These are phyloP conservation scores for Macrophomina phaseolina DNA, from an alignment of 2,329 filamentous ascomycete species.

Conservation along the genomic window DNA sequence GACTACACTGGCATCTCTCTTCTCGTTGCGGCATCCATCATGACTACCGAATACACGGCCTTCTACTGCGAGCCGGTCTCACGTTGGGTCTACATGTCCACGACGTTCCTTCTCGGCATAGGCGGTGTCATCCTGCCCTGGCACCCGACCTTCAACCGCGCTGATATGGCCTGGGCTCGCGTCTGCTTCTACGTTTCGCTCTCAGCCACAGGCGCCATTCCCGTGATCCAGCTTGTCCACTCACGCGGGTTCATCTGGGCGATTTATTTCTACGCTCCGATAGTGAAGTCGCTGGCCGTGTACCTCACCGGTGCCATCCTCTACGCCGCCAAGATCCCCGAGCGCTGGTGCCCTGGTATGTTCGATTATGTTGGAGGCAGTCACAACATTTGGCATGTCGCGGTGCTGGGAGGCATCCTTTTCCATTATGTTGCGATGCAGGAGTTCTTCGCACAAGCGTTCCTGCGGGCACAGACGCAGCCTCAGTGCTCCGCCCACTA, in stretches of 20 bases:
- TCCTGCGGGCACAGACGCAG: conserved; percentile 42
- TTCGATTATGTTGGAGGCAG: conserved; percentile 96
- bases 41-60: conserved; percentile 97
- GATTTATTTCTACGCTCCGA: conserved; percentile 86
- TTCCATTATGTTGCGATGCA: conserved; percentile 98
- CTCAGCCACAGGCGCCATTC: conserved; percentile 85
- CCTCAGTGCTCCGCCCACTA: conserved; percentile 34
- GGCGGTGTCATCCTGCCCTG: conserved; percentile 91
- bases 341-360: conserved; percentile 88
- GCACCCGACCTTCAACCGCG: conserved; percentile 92
- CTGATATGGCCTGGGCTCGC: conserved; percentile 90
- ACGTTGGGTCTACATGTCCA: conserved; percentile 82
- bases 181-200: conserved; percentile 91
- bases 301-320: conserved; percentile 85
- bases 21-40: conserved; percentile 92
- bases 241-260: conserved; percentile 81
- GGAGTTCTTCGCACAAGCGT: conserved; percentile 76
- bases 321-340: conserved; percentile 90
- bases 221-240: conserved; percentile 80
- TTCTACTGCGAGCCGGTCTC: conserved; percentile 96
- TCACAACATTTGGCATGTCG: conserved; percentile 97
- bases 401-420: conserved; percentile 92
- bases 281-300: conserved; percentile 83
- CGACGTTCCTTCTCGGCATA: conserved; percentile 80
- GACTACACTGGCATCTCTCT: conserved; percentile 98